These are phyloP conservation scores for Trichoderma asperellum DNA, from an alignment of 2,329 filamentous ascomycete species.

Conservation along the genomic window DNA sequence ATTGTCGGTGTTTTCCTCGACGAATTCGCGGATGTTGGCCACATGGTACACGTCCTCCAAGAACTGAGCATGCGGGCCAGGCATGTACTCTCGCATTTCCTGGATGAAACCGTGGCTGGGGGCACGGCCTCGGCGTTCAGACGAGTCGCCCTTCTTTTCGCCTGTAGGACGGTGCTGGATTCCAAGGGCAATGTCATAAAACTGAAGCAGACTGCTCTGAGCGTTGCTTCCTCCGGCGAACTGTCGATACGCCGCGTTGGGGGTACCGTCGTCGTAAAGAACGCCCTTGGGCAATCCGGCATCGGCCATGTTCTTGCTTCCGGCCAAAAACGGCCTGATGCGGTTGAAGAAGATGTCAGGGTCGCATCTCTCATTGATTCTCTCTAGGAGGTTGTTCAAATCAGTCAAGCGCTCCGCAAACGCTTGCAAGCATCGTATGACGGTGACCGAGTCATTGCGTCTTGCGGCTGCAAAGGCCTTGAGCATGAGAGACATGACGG, in stretches of 20 bases:
- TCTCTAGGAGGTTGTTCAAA: slow-evolving; percentile 73
- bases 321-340: slow-evolving; percentile 93
- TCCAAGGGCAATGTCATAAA: slow-evolving; percentile 91
- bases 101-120: slow-evolving; percentile 81
- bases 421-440: slow-evolving; percentile 74
- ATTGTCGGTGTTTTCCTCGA: slow-evolving; percentile 65
- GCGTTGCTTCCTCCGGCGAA: slow-evolving; percentile 95
- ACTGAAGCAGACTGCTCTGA: slow-evolving; percentile 94
- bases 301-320: slow-evolving; percentile 96
- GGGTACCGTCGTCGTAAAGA: slow-evolving; percentile 80
- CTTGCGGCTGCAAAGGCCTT: slow-evolving; percentile 81
- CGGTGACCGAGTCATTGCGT: slow-evolving; percentile 67
- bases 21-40: slow-evolving; percentile 86
- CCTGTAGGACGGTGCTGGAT: slow-evolving; percentile 91
- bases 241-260: slow-evolving; percentile 71
- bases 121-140: slow-evolving; percentile 46
- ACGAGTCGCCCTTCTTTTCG: slow-evolving; percentile 57
- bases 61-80: slow-evolving; percentile 87
- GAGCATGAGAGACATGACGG: slow-evolving; percentile 86
- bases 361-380: slow-evolving; percentile 96
- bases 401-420: slow-evolving; percentile 91
- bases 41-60: slow-evolving; percentile 77
- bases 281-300: slow-evolving; percentile 88
- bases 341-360: slow-evolving; percentile 94
- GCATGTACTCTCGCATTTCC: slow-evolving; percentile 98